Evolutionary conservation across 2,329 filamentous ascomycete species (phyloP).

Genomic region (Tolypocladium pustulatum): DNA sequence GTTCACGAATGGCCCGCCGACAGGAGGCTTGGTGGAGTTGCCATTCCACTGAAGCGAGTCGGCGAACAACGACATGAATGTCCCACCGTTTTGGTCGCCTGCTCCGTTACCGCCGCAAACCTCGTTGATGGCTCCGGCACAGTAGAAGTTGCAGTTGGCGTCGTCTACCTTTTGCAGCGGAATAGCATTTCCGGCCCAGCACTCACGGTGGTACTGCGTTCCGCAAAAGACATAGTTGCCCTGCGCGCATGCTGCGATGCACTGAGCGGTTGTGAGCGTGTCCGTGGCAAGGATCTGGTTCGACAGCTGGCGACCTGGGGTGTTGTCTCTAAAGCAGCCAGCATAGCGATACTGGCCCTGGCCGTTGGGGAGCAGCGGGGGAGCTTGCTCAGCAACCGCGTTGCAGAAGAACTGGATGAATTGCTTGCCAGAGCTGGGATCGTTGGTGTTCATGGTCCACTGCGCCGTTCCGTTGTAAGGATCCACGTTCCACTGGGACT

Average conservation of each 20-base stretch:
- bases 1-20: constrained; percentile 21
- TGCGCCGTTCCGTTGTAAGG: constrained; percentile 33
- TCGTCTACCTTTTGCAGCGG: constrained; percentile 32
- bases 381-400: constrained; percentile 40
- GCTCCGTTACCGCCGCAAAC: constrained; percentile 42
- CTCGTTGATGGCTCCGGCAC: constrained; percentile 36
- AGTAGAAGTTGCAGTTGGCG: constrained; percentile 39
- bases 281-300: constrained; percentile 28
- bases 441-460: constrained; percentile 50
- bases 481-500: constrained; percentile 45
- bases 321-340: constrained; percentile 47
- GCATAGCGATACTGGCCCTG: constrained; percentile 39
- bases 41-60: constrained; percentile 18
- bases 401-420: constrained; percentile 39
- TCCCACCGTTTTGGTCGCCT: constrained; percentile 17
- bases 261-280: constrained; percentile 31
- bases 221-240: constrained; percentile 31
- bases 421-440: constrained; percentile 40
- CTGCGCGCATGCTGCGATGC: constrained; percentile 30
- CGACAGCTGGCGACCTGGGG: constrained; percentile 40
- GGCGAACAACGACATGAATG: constrained; percentile 39
- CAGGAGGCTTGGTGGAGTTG: constrained; percentile 12
- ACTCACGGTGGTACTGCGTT: constrained; percentile 39
- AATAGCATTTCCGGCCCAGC: constrained; percentile 41
- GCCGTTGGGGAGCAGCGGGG: constrained; percentile 32